These are phyloP conservation scores for Drechslera avenae DNA, from an alignment of 2,329 filamentous ascomycete species.

Conservation along the genomic window DNA sequence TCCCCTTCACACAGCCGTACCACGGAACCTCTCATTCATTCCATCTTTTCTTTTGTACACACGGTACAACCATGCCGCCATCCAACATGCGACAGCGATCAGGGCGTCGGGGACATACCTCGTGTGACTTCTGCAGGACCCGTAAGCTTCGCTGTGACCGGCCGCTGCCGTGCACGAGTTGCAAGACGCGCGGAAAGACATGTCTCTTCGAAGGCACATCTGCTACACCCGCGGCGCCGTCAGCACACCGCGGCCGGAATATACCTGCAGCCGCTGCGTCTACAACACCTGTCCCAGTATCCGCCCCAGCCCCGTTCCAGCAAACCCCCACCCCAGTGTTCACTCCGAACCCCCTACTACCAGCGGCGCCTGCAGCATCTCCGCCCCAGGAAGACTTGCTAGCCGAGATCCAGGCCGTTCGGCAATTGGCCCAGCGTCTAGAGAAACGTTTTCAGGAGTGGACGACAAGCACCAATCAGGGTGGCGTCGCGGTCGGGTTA, in stretches of 20 bases:
- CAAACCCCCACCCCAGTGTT: background rate
- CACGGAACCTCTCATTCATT: too few relatives aligned
- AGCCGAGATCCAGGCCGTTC: background rate
- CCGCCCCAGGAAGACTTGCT: background rate
- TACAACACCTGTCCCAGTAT: background rate
- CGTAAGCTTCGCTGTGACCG: conserved; percentile 38
- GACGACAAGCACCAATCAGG: background rate
- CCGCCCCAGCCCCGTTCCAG: background rate
- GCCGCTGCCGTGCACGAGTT: conserved; percentile 36
- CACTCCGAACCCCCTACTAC: background rate
- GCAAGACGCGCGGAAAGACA: conserved; percentile 23
- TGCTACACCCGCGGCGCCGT: background rate
- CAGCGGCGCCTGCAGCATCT: background rate
- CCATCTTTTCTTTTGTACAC: too few relatives aligned
- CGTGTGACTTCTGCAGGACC: conserved; percentile 32
- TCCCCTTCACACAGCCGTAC: too few relatives aligned
- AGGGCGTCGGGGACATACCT: conserved; percentile 23
- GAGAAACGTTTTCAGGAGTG: background rate
- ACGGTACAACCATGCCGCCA: background rate
- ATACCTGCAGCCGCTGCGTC: background rate
- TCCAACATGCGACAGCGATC: background rate
- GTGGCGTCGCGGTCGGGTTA: background rate
- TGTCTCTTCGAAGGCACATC: conserved; percentile 18
- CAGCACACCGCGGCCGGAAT: background rate
- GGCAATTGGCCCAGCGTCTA: background rate